Evolutionary conservation across 2,329 filamentous ascomycete species (phyloP).

Genomic region (Onygenales sp.): DNA sequence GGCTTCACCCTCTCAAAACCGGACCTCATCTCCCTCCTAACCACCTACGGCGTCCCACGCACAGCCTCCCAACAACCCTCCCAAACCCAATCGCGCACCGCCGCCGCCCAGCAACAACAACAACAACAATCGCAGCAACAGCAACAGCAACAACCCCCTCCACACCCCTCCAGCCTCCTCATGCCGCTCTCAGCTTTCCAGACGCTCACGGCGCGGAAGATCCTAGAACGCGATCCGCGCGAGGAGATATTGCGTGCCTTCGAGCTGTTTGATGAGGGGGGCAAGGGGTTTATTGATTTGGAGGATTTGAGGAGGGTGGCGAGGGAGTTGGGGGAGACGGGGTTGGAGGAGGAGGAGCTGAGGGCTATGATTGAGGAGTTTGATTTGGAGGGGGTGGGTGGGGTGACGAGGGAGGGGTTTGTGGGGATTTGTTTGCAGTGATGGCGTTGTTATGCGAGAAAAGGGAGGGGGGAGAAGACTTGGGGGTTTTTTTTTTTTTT

Average conservation of each 20-base stretch:
- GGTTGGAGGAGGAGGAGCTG: slow-evolving; percentile 84
- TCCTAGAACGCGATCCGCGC: slow-evolving; percentile 71
- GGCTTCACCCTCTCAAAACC: slow-evolving; percentile 85
- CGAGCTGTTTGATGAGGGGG: slow-evolving; percentile 82
- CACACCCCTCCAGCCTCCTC: slow-evolving; percentile 56
- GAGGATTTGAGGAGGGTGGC: slow-evolving; percentile 82
- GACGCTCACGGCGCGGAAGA: slow-evolving; percentile 66
- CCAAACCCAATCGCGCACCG: slow-evolving; percentile 22
- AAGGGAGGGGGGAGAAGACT: too few relatives aligned
- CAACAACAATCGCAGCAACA: slow-evolving; percentile 22
- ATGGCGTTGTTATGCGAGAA: slow-evolving; percentile 6
- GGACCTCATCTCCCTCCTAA: slow-evolving; percentile 72
- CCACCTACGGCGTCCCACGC: slow-evolving; percentile 62
- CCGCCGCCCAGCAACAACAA: slow-evolving; percentile 10
- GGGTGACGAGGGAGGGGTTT: slow-evolving; percentile 55
- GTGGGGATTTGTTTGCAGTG: slow-evolving; percentile 54
- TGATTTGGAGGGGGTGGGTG: slow-evolving; percentile 86
- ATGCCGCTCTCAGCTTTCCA: slow-evolving; percentile 66
- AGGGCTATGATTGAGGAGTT: slow-evolving; percentile 97
- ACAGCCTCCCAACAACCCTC: slow-evolving; percentile 41
- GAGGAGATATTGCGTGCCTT: slow-evolving; percentile 91
- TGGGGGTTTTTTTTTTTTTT: background rate
- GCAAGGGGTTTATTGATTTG: slow-evolving; percentile 82
- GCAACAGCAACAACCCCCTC: slow-evolving; percentile 36
- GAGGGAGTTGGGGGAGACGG: slow-evolving; percentile 76